Evolutionary conservation across 306 rosid genomes (phyloP), one percentile per base, ranked within the genome.

Genomic region (Luffa acutangula): DNA sequence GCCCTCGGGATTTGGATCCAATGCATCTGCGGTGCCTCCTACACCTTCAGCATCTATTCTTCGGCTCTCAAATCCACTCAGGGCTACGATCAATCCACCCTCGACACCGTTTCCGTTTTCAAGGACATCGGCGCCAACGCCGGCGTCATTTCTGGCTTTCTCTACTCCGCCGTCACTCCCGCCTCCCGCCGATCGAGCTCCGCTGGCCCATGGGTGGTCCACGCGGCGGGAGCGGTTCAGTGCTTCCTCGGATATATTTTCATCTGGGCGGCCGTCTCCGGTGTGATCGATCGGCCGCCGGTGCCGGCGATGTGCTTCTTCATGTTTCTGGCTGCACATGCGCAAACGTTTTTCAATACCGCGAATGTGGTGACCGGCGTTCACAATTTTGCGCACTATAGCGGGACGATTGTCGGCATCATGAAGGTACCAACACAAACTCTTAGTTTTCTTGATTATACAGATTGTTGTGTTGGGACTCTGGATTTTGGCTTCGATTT

Each of bases 101-200:
- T 95, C 76, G 97, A 93, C 83, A 89, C 97, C 34, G 96, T 95
- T 31, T 92, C 97, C 12, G 97, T 95, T 69, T 95, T 95, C 96
- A 92, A 95, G 21, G 97, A 95, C 85, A 87, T 95, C 62, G 98
- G 97, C 1, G 96, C 93, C 52, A 92, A 91, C 86, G 91, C 87
- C 43, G 98, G 98, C 48, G 41, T 90, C 70, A 83, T 95, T 59
- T 85, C 98, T 15, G 97, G 97, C 43, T 83, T 95, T 57, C 93
- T 91, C 36, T 95, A 87, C 85, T 82, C 97, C 75, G 96, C 90
- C 76, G 93, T 91, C 37, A 75, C 88, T 0, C 84, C 87, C 11
- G 45, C 17, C 6, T 5, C 3, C 7, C 48, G 59, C 57, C 82
- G 41, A 9, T 4, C 79, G 0, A 8, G 37, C 17, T 49, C 80